phyloP scores from a whole-genome alignment of 495 filamentous ascomycete genomes.

The Aspergillus nanangensis region DNA sequence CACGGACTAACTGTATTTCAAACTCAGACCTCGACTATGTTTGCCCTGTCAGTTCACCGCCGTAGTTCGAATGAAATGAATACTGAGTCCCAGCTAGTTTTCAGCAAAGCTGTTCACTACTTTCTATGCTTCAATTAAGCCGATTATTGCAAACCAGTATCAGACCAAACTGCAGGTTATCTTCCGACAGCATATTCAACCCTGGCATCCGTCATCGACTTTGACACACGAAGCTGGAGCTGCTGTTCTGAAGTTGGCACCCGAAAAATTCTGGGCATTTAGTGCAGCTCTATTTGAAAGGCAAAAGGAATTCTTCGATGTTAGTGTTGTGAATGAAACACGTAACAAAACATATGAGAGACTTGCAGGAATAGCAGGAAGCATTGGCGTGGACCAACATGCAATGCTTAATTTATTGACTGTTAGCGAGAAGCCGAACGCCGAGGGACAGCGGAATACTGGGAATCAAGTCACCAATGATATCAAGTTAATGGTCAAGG shows the following conservation, averaged over 20 bases:
- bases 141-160: constrained; percentile 53
- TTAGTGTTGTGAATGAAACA: constrained; percentile 72
- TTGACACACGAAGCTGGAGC: constrained; percentile 82
- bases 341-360: constrained; percentile 81
- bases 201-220: constrained; percentile 91
- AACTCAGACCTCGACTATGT: constrained; percentile 72
- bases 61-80: constrained; percentile 11
- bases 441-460: constrained; percentile 61
- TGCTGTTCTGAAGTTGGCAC: constrained; percentile 64
- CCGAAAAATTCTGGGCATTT: constrained; percentile 73
- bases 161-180: constrained; percentile 61
- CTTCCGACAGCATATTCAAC: constrained; percentile 89
- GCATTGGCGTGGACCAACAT: constrained; percentile 61
- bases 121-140: constrained; percentile 55
- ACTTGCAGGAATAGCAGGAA: constrained; percentile 63
- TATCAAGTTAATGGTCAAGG: constrained; percentile 79
- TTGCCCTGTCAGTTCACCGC: constrained; percentile 55
- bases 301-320: constrained; percentile 75
- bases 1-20: no score
- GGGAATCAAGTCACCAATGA: constrained; percentile 80
- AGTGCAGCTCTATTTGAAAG: constrained; percentile 64
- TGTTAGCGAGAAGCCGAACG: constrained; percentile 56
- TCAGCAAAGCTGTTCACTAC: constrained; percentile 70
- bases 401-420: constrained; percentile 60
- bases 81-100: constrained; percentile 27